These are phyloP conservation scores for Sistotremastrum niveocremeum DNA, from an alignment of 768 basidiomycete species.

Conservation along the genomic window DNA sequence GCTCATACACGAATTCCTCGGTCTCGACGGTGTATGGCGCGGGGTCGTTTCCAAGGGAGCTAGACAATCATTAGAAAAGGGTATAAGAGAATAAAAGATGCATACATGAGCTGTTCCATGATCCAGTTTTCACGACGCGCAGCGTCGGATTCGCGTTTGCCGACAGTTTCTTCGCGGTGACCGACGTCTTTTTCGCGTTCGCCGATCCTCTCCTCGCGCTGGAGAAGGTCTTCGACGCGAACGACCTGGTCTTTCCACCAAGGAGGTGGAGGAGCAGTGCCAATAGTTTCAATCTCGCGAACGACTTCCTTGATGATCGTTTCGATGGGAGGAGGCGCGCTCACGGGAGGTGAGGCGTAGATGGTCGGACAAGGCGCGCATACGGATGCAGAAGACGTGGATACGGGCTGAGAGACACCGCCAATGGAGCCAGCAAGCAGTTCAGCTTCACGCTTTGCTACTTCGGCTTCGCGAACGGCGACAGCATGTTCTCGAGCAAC, in stretches of 20 bases:
- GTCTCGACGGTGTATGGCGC: slow-evolving; percentile 45
- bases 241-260: slow-evolving; percentile 58
- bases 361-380: slow-evolving; percentile 45
- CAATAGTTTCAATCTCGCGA: slow-evolving; percentile 38
- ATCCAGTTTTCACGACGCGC: slow-evolving; percentile 82
- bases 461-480: slow-evolving; percentile 75
- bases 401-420: slow-evolving; percentile 39
- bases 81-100: slow-evolving; percentile 3
- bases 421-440: slow-evolving; percentile 72
- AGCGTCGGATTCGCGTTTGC: slow-evolving; percentile 77
- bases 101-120: slow-evolving; percentile 85
- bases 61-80: slow-evolving; percentile 14
- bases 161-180: slow-evolving; percentile 73
- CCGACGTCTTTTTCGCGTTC: slow-evolving; percentile 81
- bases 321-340: slow-evolving; percentile 41
- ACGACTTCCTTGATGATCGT: slow-evolving; percentile 83
- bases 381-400: slow-evolving; percentile 32
- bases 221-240: slow-evolving; percentile 69
- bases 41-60: slow-evolving; percentile 53
- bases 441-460: slow-evolving; percentile 81
- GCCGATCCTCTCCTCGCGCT: slow-evolving; percentile 73
- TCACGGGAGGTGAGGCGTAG: slow-evolving; percentile 15
- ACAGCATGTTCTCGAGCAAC: slow-evolving; percentile 69
- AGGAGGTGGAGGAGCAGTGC: slow-evolving; percentile 64
- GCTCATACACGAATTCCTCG: slow-evolving; percentile 73